Evolutionary conservation across 139 green algal species (phyloP).

Genomic region (Tetradesmus obliquus): DNA sequence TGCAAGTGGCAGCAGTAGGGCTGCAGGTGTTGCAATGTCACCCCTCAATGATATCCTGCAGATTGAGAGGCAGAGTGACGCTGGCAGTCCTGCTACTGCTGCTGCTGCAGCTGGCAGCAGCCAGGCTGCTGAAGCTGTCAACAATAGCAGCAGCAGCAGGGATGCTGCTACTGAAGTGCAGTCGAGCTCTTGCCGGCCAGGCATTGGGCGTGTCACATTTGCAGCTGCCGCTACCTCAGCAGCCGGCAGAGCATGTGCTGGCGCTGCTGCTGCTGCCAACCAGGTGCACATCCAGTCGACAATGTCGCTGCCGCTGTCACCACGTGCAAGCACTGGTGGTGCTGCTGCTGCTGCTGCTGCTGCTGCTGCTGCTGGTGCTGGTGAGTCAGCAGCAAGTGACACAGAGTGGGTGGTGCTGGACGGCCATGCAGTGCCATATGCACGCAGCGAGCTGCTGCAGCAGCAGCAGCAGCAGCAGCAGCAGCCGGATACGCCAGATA

Average conservation of each 20-base stretch:
- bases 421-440: constrained; percentile 1
- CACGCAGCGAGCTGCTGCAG: constrained; percentile 1
- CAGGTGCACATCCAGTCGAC: neutral
- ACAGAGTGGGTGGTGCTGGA: constrained; percentile 31
- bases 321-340: neutral
- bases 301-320: neutral
- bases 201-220: neutral
- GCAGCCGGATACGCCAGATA: neutral
- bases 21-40: neutral
- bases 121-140: constrained; percentile 11
- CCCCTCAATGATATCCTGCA: constrained; percentile 36
- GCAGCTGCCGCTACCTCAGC: neutral
- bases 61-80: neutral
- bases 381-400: neutral
- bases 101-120: neutral
- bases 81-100: neutral
- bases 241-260: neutral
- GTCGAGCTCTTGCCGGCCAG: neutral
- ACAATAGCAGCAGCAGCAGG: neutral
- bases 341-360: neutral
- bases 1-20: neutral
- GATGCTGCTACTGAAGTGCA: neutral
- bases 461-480: neutral
- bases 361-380: neutral
- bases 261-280: neutral